Conservation (phyloP, 805 yeast species). For the Priceomyces haplophilus region DNA sequence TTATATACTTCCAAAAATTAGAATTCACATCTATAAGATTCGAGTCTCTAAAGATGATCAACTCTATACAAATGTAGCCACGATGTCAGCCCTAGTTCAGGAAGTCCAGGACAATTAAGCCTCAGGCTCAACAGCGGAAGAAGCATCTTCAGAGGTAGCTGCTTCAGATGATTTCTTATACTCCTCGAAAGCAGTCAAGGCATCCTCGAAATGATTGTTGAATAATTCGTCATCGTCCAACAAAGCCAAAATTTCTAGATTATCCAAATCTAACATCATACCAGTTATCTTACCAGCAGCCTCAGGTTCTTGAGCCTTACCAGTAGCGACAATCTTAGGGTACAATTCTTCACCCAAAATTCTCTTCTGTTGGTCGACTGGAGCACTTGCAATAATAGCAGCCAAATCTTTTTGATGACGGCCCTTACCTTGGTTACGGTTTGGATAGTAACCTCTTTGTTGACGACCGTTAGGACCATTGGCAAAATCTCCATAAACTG, state of each 20-base stretch:
- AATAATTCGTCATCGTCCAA: conserved; percentile 88
- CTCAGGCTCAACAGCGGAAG: conserved; percentile 15
- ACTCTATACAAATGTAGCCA: conserved; percentile 1
- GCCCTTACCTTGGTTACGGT: conserved; percentile 43
- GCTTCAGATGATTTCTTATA: conserved; percentile 62
- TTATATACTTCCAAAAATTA: conserved; percentile 19
- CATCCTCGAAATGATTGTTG: conserved; percentile 90
- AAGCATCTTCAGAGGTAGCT: conserved; percentile 15
- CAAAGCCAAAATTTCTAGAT: conserved; percentile 82
- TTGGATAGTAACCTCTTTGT: conserved; percentile 57
- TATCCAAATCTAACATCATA: conserved; percentile 95
- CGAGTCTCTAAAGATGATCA: conserved; percentile 1
- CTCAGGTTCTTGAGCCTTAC: conserved; percentile 85
- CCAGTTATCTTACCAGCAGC: conserved; percentile 99
- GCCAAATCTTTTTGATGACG: conserved; percentile 53
- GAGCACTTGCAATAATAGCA: conserved; percentile 59
- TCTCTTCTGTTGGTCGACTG: conserved; percentile 94
- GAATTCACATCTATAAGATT: conserved; percentile 12
- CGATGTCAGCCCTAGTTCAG: conserved; percentile 3
- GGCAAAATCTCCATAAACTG: conserved; percentile 62
- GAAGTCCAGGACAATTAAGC: conserved; percentile 7
- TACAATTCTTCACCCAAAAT: conserved; percentile 96
- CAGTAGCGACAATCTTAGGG: conserved; percentile 84
- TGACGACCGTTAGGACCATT: conserved; percentile 45
- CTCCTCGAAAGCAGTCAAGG: conserved; percentile 89